Percentiles rank a stretch among this genome's conserved stretches.
Evolutionary conservation across 805 yeast species (phyloP).

Genomic region (Metschnikowia aberdeeniae): DNA sequence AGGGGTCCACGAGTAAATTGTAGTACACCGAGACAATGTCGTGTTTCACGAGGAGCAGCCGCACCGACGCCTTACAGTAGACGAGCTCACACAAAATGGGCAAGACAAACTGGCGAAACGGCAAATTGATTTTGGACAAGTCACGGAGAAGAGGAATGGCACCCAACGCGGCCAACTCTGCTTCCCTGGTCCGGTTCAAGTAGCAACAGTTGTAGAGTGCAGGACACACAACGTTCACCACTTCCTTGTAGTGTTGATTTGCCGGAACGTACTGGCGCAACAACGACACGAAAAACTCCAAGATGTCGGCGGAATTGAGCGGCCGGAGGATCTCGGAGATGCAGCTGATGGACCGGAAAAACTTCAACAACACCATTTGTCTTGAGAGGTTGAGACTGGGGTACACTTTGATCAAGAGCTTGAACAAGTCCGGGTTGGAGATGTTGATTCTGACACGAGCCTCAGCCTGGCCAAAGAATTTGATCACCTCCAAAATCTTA

Average conservation of each 20-base stretch:
- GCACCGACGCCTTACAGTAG: slow-evolving; percentile 39
- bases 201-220: slow-evolving; percentile 50
- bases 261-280: slow-evolving; percentile 27
- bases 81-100: slow-evolving; percentile 53
- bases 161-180: slow-evolving; percentile 44
- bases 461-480: slow-evolving; percentile 44
- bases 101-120: slow-evolving; percentile 48
- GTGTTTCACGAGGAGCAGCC: slow-evolving; percentile 32
- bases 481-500: slow-evolving; percentile 35
- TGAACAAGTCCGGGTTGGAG: slow-evolving; percentile 37
- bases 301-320: slow-evolving; percentile 37
- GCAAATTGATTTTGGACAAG: slow-evolving; percentile 37
- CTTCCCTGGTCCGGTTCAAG: slow-evolving; percentile 42
- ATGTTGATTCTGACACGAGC: slow-evolving; percentile 39
- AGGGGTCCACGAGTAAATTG: slow-evolving; percentile 44
- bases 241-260: slow-evolving; percentile 32
- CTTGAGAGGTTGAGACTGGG: slow-evolving; percentile 28
- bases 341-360: slow-evolving; percentile 41
- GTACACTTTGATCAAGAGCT: slow-evolving; percentile 38
- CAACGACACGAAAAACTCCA: slow-evolving; percentile 39
- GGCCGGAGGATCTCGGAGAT: slow-evolving; percentile 29
- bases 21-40: slow-evolving; percentile 39
- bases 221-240: slow-evolving; percentile 44
- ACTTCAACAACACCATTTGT: slow-evolving; percentile 41
- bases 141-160: slow-evolving; percentile 42